Evolutionary conservation across 169 alveolate species (phyloP).

Genomic region (Theileria annulata): DNA sequence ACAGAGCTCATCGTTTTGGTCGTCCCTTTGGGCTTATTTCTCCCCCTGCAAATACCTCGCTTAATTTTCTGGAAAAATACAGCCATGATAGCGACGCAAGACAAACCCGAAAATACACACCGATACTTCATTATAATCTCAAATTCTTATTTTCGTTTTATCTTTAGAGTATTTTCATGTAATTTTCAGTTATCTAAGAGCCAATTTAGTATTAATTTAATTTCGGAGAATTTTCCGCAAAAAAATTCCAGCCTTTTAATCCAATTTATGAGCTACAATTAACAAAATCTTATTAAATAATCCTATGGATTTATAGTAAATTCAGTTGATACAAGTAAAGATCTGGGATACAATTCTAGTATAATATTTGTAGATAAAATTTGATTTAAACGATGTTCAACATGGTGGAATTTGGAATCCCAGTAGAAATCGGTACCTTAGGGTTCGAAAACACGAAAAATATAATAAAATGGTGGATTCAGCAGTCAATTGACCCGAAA

Average conservation of each 20-base stretch:
- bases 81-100: constrained; percentile 1
- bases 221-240: not conserved
- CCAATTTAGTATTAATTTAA: not conserved
- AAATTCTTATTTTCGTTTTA: no score
- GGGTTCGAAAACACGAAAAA: constrained; percentile 13
- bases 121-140: not conserved
- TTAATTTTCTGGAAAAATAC: not conserved
- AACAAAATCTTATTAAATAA: no score
- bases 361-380: no score
- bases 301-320: not conserved
- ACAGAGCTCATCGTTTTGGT: not conserved
- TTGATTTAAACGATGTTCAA: not conserved
- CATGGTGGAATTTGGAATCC: not conserved
- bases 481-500: constrained; percentile 12
- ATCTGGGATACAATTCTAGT: not conserved
- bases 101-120: constrained; percentile 1
- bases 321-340: not conserved
- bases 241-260: not conserved
- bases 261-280: not conserved
- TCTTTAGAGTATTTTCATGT: not conserved
- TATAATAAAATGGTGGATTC: constrained; percentile 18
- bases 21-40: not conserved
- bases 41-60: not conserved
- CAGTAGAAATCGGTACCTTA: constrained; percentile 18
- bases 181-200: not conserved